Base-by-base conservation (phyloP, 2,329 filamentous ascomycete genomes). In the Onygena corvina region DNA sequence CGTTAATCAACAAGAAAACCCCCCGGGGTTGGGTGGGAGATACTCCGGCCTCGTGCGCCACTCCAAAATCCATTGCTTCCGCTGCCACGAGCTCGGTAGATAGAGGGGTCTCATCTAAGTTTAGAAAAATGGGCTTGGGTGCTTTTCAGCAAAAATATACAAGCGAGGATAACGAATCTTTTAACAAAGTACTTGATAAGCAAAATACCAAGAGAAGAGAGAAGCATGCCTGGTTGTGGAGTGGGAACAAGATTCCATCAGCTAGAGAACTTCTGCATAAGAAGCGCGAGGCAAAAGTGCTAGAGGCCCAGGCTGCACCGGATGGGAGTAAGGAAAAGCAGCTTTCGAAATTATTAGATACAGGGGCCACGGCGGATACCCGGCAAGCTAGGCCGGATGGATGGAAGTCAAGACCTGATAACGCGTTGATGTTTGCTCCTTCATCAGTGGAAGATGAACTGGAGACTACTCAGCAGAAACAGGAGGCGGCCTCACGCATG, bases 91-190 rank as follows among this genome's bases (percentile, higher is more conserved):
- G 61, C 18, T 60, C 63, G 12, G 61, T 64, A 14, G 64, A 66
- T 47, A 71, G 66, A 51, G 70, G 70, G 42, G 49, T 35, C 4
- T 54, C 59, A n/a, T 34, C 31, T 3, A 47, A 47, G 8, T 80
- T 67, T 2, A 63, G 82, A 35, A 83, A 82, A 57, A 80, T 96
- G 72, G 88, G 83, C 52, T 75, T 98, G 1, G 80, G 82, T 48
- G 79, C 82, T 1, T 98, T 95, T 60, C 92, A 98, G 62, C 77
- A 84, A 2, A 90, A 86, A 57, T 96, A 95, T 68, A 98, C 90
- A 1, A 94, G 87, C 60, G 92, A 98, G 66, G 92, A 98, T 64
- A 96, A 96, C 61, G 92, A 95, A 63, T 93, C 86, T 58, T 96
- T 98, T 70, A 94, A 94, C 66, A 84, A 83, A 58, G 74, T 98